Conservation (phyloP, 257 asterid genomes). For the Forsythia suspensa region DNA sequence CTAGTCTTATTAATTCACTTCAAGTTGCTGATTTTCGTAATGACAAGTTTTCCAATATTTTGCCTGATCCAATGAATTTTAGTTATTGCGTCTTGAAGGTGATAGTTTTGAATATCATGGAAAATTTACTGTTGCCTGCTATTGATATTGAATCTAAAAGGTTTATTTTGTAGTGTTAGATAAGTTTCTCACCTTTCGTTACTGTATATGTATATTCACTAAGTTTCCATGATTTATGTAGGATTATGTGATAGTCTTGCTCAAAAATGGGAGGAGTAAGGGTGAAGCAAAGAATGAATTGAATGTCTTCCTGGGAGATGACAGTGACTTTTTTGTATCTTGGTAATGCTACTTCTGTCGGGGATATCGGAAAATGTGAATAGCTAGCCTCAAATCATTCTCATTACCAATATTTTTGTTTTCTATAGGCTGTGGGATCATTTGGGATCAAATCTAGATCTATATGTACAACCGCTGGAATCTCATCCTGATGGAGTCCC, state of each 20-base stretch:
- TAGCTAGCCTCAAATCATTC: constrained; percentile 6
- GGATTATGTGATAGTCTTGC: constrained; percentile 95
- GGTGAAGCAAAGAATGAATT: constrained; percentile 91
- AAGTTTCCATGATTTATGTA: constrained; percentile 39
- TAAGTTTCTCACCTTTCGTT: no score
- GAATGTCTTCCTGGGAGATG: constrained; percentile 92
- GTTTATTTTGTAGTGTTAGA: not conserved
- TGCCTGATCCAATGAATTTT: not conserved
- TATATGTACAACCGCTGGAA: constrained; percentile 53
- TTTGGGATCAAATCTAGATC: constrained; percentile 56
- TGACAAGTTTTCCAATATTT: not conserved
- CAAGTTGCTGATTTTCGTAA: not conserved
- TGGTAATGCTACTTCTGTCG: constrained; percentile 54
- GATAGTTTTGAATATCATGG: constrained; percentile 4
- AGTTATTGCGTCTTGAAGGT: constrained; percentile 5
- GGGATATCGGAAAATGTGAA: not conserved
- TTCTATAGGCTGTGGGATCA: constrained; percentile 92
- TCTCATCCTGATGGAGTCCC: constrained; percentile 36
- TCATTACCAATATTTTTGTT: constrained; percentile 18
- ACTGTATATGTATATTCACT: constrained; percentile 15
- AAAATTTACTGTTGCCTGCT: not conserved
- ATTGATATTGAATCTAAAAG: constrained; percentile 4
- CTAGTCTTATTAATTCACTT: constrained; percentile 10
- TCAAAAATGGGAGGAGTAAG: constrained; percentile 91
- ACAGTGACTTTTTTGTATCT: constrained; percentile 72